phyloP scores from a whole-genome alignment of 495 filamentous ascomycete genomes.

The Xylaria scruposa region DNA sequence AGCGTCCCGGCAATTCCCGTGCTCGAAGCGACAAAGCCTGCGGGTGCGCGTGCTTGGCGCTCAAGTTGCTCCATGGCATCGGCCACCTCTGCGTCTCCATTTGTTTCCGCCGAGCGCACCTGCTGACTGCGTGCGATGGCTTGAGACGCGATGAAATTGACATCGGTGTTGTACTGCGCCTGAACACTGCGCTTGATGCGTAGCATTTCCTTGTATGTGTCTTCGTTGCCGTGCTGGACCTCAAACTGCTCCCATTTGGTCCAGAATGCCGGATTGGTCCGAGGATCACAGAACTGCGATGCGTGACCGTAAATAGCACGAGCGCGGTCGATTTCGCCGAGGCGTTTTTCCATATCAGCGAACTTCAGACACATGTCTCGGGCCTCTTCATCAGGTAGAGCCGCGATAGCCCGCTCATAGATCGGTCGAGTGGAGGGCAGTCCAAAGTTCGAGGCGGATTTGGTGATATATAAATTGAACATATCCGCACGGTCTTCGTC shows the following conservation, averaged over 20 bases:
- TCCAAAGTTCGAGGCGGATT: conserved; percentile 97
- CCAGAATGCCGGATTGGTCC: conserved; percentile 91
- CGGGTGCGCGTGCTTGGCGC: conserved; percentile 83
- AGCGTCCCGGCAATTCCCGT: conserved; percentile 79
- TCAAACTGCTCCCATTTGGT: conserved; percentile 97
- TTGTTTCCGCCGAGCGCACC: conserved; percentile 55
- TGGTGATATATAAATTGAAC: conserved; percentile 99
- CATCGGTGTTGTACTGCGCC: conserved; percentile 97
- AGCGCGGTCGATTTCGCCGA: conserved; percentile 96
- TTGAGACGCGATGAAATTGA: conserved; percentile 97
- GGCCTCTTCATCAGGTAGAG: conserved; percentile 91
- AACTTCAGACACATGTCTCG: conserved; percentile 99
- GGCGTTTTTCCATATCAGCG: conserved; percentile 95
- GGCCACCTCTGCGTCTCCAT: conserved; percentile 59
- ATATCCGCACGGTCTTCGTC: conserved; percentile 96
- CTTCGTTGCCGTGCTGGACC: conserved; percentile 96
- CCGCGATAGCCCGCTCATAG: conserved; percentile 92
- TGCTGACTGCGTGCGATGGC: conserved; percentile 83
- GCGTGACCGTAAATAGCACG: conserved; percentile 95
- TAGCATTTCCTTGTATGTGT: conserved; percentile 99
- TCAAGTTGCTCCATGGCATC: conserved; percentile 95
- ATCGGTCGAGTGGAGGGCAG: conserved; percentile 94
- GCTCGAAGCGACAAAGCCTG: conserved; percentile 89
- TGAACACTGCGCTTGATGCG: conserved; percentile 97
- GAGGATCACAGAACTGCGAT: conserved; percentile 95